Base-by-base conservation (phyloP, 129 eudicot genomes). In the Centrapalus pauciflorus region DNA sequence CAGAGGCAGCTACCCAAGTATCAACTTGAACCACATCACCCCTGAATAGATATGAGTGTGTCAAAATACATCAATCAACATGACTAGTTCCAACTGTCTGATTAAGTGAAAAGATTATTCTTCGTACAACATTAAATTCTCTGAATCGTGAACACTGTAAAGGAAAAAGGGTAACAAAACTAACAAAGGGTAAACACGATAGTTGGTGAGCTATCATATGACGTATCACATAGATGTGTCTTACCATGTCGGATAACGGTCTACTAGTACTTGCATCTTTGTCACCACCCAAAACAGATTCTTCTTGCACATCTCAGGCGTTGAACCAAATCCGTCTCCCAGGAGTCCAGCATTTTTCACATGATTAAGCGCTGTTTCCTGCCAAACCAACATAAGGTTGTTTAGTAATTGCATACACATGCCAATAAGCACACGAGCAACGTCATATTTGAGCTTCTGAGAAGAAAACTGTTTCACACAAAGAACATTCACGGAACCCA, bases 291-390 rank as follows among this genome's bases (percentile, higher is more conserved):
- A 94, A 40, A 94, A 86, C n/a, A 94, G 66, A 77, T 94, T 94
- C 66, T 78, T 79, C 70, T 94, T 94, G 56, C 79, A 76, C 99
- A 94, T 94, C 77, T 94, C 99, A 17, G 99, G 96, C 5, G 99
- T 94, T 46, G 99, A 79, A 49, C 99, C 99, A 73, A 94, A 94
- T 16, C 99, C 99, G 56, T 82, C 96, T 51, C 86, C 95, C 67
- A 94, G 64, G 14, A 94, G 83, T 27, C 99, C 99, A 2, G 80
- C 93, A 52, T 55, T 73, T 81, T 94, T 94, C 7, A 86, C 95
- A 77, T 94, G 99, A 77, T 94, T 94, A 43, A 94, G 95, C 9
- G 99, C 99, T 7, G 99, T 94, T 86, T 94, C 99, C 99, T 94
- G 84, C 67, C 61, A 66, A 61, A 77, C 21, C 56, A 37, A 49